Evolutionary conservation across 2,329 filamentous ascomycete genomes (phyloP).

Genomic region (Exophiala aquamarina): DNA sequence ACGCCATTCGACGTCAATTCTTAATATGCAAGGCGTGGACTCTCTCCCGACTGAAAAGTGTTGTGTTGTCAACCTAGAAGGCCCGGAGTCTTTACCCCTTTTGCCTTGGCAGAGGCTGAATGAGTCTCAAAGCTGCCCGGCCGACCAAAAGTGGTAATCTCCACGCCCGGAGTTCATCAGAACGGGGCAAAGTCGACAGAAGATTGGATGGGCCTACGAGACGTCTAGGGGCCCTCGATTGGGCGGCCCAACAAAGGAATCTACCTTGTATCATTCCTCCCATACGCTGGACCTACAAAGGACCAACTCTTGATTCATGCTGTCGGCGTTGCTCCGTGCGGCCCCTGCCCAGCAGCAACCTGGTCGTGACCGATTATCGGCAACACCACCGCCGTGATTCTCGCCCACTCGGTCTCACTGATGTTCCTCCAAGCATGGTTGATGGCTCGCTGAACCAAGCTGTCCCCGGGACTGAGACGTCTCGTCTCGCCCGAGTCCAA

Average conservation of each 20-base stretch:
- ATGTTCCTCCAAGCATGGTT: constrained; percentile 40
- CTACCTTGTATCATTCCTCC: not conserved
- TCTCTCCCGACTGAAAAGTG: too few species aligned
- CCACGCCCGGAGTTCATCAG: not conserved
- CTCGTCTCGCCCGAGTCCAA: constrained; percentile 51
- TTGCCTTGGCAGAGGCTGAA: too few species aligned
- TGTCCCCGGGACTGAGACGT: constrained; percentile 50
- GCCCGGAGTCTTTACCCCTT: too few species aligned
- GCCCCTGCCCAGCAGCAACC: not conserved
- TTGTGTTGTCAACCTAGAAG: too few species aligned
- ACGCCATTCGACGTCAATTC: too few species aligned
- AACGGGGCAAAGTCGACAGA: not conserved
- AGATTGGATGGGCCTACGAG: not conserved
- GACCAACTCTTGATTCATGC: not conserved
- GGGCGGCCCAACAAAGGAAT: too few species aligned
- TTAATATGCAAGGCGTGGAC: too few species aligned
- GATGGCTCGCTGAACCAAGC: constrained; percentile 52
- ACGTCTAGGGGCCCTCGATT: too few species aligned
- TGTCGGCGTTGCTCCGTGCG: not conserved
- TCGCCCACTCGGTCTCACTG: constrained; percentile 25
- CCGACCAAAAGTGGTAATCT: too few species aligned
- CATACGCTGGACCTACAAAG: not conserved
- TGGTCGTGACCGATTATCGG: not conserved
- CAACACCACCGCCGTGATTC: constrained; percentile 13
- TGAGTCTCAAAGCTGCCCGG: too few species aligned